A percentile compares a stretch with the other conserved stretches of the same genome.
Conservation (phyloP, 441 rosid genomes). For the Gossypium armourianum region DNA sequence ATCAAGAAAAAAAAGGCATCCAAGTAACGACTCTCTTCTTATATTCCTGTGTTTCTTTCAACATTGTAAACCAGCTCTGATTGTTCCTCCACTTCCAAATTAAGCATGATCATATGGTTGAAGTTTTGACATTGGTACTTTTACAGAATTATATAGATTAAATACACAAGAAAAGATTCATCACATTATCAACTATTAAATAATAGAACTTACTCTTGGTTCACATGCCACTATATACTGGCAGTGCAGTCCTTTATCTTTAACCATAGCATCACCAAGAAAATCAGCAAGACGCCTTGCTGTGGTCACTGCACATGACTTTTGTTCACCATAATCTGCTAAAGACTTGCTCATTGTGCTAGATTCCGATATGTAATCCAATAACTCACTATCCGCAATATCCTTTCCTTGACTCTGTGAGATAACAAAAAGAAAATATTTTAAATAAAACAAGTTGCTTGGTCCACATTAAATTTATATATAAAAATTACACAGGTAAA, state of each 20-base stretch:
- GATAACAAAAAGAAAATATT: constrained; percentile 15
- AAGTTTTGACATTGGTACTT: not conserved
- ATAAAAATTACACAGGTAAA: not conserved
- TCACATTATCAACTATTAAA: constrained; percentile 1
- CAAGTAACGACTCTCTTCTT: not conserved
- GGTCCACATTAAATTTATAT: constrained; percentile 9
- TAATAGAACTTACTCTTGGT: constrained; percentile 53
- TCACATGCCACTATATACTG: constrained; percentile 93
- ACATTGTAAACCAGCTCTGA: not conserved
- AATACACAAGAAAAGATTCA: not conserved
- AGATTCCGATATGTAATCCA: constrained; percentile 95
- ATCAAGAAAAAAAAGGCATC: not conserved
- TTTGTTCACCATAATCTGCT: constrained; percentile 85
- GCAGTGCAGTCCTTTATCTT: constrained; percentile 96
- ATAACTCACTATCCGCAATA: constrained; percentile 83
- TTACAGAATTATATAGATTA: not conserved
- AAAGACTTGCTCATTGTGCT: constrained; percentile 99
- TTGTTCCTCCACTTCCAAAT: constrained; percentile 2
- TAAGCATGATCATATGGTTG: constrained; percentile 8
- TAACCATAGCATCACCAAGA: constrained; percentile 90
- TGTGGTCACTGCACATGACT: constrained; percentile 97
- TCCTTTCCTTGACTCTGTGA: constrained; percentile 84
- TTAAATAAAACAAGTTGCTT: constrained; percentile 5
- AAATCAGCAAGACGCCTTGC: constrained; percentile 92
- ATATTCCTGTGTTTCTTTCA: not conserved